Evolutionary conservation across 495 filamentous ascomycete species (phyloP), one percentile per base, ranked within the genome.

Genomic region (Xylaria scruposa): DNA sequence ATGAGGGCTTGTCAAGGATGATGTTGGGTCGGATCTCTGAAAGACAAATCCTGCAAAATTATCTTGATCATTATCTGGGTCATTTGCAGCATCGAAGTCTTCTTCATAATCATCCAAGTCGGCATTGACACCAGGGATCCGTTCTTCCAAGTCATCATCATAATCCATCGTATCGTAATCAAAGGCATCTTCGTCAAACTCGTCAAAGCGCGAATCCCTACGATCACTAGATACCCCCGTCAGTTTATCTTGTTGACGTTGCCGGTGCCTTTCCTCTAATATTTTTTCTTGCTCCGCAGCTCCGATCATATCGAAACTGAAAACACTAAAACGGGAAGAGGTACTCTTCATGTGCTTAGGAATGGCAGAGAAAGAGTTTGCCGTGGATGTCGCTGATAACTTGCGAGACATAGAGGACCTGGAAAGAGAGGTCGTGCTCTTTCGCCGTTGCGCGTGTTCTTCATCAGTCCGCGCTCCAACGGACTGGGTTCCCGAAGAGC

Each of bases 281-380:
- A 95, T 76, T 76, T 90, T 91, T 78, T 98, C 94, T 78, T 97
- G 90, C 13, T 87, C 87, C 6, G 91, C 90, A 17, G 93, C 90
- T 42, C 92, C 94, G n/a, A 91, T 89, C 87, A 97, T 93, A 76
- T 97, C 94, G 75, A 98, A 98, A 77, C 94, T 97, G 74, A 98
- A 98, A 10, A 98, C 97, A 76, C 94, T 97, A 76, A 98, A 97
- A 12, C 94, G 85, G 3, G 93, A 97, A 0, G 94, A 92, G 66
- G 91, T 95, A 78, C 93, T 95, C 74, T 92, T 94, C 78, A 94
- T 90, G 79, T 95, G 93, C 73, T 85, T 91, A 0, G 93, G 92
- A 21, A 87, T 51, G 0, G 89, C 88, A 3, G 87, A 87, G 6
- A 87, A 77, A 19, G 82, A 79, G 56, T 80, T 80, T 31, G 83